Percentiles rank a stretch among this genome's conserved stretches.
These are phyloP conservation scores for Leptographium radiaticola DNA, from an alignment of 2,329 filamentous ascomycete species.

Conservation along the genomic window DNA sequence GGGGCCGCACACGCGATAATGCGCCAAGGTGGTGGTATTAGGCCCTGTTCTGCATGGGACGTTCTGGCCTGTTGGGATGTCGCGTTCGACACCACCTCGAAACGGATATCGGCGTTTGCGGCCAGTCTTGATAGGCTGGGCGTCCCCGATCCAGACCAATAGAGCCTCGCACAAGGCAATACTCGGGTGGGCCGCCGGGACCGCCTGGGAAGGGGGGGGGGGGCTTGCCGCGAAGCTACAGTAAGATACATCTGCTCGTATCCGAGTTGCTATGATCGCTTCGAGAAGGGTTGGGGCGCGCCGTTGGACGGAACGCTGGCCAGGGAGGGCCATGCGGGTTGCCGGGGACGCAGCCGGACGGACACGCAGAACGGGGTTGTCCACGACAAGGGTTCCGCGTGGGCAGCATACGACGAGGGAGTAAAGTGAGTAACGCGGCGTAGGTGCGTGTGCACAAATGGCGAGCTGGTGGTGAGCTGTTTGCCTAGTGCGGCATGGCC, in stretches of 20 bases:
- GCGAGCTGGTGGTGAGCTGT: background rate
- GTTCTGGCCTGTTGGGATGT: background rate
- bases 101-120: too few species aligned
- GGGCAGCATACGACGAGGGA: background rate
- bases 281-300: background rate
- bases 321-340: background rate
- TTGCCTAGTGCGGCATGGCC: background rate
- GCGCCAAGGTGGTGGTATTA: background rate
- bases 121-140: background rate
- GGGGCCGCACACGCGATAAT: background rate
- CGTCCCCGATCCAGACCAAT: conserved; percentile 6
- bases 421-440: too few species aligned
- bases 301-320: background rate
- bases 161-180: conserved; percentile 5
- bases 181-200: background rate
- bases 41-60: background rate
- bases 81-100: background rate
- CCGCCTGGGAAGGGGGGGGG: background rate
- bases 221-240: background rate
- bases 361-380: background rate
- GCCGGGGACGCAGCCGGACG: background rate
- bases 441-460: background rate
- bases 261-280: background rate
- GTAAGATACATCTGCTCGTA: background rate
- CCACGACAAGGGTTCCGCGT: background rate